Evolutionary conservation across 164 flowering plant genomes (phyloP).

Genomic region (Akebia trifoliata): DNA sequence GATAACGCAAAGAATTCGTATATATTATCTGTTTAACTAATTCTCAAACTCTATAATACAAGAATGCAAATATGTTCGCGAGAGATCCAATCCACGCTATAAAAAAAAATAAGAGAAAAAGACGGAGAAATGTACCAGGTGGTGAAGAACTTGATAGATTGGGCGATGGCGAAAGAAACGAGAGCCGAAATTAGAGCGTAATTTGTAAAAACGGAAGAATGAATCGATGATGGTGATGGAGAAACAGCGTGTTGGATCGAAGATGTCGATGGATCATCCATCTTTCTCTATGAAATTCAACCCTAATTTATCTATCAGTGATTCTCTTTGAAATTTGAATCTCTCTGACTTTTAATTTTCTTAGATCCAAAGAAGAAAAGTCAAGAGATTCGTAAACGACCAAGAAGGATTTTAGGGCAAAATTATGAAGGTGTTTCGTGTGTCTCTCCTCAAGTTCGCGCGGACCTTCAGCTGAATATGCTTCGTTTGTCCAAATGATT

Average conservation of each 20-base stretch:
- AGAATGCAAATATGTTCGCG: not conserved
- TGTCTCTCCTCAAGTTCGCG: no score
- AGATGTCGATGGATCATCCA: conserved; percentile 11
- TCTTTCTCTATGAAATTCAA: not conserved
- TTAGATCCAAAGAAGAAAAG: no score
- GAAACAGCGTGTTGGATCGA: conserved; percentile 8
- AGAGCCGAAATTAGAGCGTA: conserved; percentile 61
- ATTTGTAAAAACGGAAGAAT: conserved; percentile 32
- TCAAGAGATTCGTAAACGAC: no score
- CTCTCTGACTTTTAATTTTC: no score
- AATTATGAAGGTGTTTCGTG: no score
- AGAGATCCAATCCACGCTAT: not conserved
- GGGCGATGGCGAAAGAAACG: conserved; percentile 55
- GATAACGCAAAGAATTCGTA: no score
- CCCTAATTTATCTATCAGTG: no score
- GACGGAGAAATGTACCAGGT: conserved; percentile 42
- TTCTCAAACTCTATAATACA: not conserved
- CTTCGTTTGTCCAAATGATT: no score
- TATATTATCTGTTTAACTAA: not conserved
- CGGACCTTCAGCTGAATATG: no score
- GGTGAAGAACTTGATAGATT: conserved; percentile 58
- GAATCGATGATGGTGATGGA: conserved; percentile 22
- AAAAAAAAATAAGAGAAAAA: not conserved
- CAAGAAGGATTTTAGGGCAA: no score
- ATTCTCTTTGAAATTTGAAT: no score